Base-by-base conservation (phyloP, 2,329 filamentous ascomycete species). In the Aquanectria penicillioides region DNA sequence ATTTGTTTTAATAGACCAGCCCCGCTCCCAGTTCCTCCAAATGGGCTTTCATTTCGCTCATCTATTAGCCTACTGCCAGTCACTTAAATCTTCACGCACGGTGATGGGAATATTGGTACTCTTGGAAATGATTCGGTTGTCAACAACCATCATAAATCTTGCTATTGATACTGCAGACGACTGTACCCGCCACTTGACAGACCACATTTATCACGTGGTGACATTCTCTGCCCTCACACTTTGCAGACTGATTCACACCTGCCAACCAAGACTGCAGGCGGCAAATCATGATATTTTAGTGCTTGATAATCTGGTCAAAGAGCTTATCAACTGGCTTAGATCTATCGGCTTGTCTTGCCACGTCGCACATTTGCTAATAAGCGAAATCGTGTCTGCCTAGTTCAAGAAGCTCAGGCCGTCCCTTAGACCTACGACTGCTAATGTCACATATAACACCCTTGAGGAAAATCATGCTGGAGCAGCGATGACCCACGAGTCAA, bases 191-290 rank as follows among this genome's bases (percentile, higher is more conserved):
- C 70, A 73, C 31, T 43, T 73, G 12, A 73, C 70, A 0, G 70
- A 73, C 31, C 70, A 73, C 33, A 72, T 73, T 10, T 73, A 72
- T 23, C 70, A 71, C 25, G 50, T 69, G 15, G 26, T 73, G n/a
- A 66, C 63, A 6, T 72, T 73, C 29, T 67, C 70, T 2, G 68
- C 70, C 2, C 58, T 73, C 1, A 69, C 61, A 0, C 54, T 71
- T 0, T 70, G 65, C 2, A 64, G 59, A n/a, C 47, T 72, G 6
- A 31, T 70, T 1, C 56, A 66, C 15, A 66, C 52, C 1, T 72
- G 70, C 7, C 68, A 70, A 23, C 15, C 60, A 6, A 61, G 62
- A 18, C 22, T 71, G 0, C 58, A 41, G 13, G 38, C 28, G 12
- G 36, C 62, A 1, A 52, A 29, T 7, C 55, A 68, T 17, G 59